Base-by-base conservation (phyloP, 108 stramenopile species). In the Cylindrotheca fusiformis region DNA sequence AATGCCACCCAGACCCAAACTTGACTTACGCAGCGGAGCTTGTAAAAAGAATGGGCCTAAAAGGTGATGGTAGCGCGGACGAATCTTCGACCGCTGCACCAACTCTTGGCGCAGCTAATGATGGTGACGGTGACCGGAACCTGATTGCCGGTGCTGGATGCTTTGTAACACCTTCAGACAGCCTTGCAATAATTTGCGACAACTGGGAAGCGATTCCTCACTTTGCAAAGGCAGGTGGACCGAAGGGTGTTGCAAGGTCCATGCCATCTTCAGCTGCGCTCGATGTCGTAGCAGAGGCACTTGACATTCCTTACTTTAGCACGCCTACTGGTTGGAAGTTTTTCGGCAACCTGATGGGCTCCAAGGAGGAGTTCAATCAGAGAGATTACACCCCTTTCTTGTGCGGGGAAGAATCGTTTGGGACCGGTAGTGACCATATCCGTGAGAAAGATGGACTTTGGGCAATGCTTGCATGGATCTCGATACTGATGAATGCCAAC, bases 321-420 rank as follows among this genome's bases (percentile, higher is more conserved):
- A 96, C 95, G 3, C 99, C 99, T 8, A 99, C 99, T 41, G 99
- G 99, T 27, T 99, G 99, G 99, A 99, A 99, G 77, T 99, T 95
- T 79, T 99, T 99, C 75, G 98, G 98, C 14, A 99, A 99, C 71
- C 71, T 98, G 22, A 99, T 99, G 99, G 91, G 94, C 60, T 94
- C 93, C 30, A 94, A 94, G 63, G 96, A 91, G 59, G 80, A 87
- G 55, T 94, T 93, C 58, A 82, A 68, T 21, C 80, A 83, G 26
- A 72, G 64, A 33, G 91, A 98, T 68, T 97, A 95, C 67, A 88
- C 86, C 4, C 99, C 99, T 0, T 95, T 99, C 55, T 80, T 99
- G 17, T 99, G 99, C 73, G 99, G 99, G 0, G 99, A 99, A 68
- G 99, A 99, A 81, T 94, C 92, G 23, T 99, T 99, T 71, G 99